Percentiles rank a stretch among this genome's conserved stretches.
phyloP scores from a whole-genome alignment of 106 monocot genomes.

The Dendrobium chrysotoxum region DNA sequence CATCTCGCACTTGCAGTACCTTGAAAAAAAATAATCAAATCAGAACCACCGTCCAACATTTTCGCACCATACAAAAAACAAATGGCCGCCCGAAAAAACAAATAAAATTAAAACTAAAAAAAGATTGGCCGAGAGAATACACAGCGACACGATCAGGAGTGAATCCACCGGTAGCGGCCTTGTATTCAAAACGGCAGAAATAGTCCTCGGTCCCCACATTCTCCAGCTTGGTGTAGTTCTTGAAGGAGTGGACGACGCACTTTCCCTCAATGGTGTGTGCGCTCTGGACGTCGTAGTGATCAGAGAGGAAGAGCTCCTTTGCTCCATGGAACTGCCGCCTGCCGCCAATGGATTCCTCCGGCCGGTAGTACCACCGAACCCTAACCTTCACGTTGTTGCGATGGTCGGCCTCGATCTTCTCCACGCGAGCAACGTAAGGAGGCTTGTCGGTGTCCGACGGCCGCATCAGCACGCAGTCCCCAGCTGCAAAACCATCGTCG shows the following conservation, averaged over 20 bases:
- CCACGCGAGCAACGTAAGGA: conserved; percentile 22
- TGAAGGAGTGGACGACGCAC: conserved; percentile 26
- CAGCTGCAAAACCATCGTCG: conserved; percentile 11
- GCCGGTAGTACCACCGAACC: conserved; percentile 30
- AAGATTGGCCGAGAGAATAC: not conserved
- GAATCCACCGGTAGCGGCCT: conserved; percentile 28
- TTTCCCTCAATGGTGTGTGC: conserved; percentile 29
- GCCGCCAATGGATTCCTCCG: conserved; percentile 24
- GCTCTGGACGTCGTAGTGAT: conserved; percentile 30
- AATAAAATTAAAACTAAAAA: not conserved
- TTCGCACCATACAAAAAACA: not conserved
- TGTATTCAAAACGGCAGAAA: conserved; percentile 29
- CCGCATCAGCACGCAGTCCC: conserved; percentile 31
- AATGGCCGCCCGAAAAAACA: not conserved
- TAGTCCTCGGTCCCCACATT: conserved; percentile 24
- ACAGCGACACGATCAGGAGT: conserved; percentile 27
- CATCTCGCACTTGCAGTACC: conserved; percentile 35
- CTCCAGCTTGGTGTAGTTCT: conserved; percentile 31
- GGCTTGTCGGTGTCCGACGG: conserved; percentile 30
- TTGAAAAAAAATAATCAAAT: conserved; percentile 1
- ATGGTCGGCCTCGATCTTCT: conserved; percentile 26
- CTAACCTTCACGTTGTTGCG: conserved; percentile 24
- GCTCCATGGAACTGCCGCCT: conserved; percentile 26
- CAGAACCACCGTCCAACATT: not conserved
- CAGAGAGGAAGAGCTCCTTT: conserved; percentile 23